Conservation (phyloP, 495 filamentous ascomycete species). For the Daldinia concentrica region DNA sequence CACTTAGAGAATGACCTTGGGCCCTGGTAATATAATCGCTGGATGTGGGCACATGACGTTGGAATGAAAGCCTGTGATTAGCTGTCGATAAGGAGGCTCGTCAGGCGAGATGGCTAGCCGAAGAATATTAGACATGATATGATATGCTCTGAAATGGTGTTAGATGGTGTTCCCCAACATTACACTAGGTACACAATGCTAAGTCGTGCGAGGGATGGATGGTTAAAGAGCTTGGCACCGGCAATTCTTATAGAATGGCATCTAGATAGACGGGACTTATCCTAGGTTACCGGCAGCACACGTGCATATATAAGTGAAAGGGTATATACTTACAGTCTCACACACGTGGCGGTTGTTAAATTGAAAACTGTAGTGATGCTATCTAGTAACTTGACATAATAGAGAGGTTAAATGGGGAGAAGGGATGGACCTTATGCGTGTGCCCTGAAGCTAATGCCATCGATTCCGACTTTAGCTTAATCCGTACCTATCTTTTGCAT, state of each 20-base stretch:
- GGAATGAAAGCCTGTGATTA: conserved; percentile 9
- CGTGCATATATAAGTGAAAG: neutral
- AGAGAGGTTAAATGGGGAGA: neutral
- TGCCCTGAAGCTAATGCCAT: neutral
- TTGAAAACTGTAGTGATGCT: neutral
- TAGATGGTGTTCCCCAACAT: neutral
- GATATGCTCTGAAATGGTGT: neutral
- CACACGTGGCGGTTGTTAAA: neutral
- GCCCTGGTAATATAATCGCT: neutral
- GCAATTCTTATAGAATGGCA: neutral
- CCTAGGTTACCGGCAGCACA: neutral
- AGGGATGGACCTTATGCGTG: neutral
- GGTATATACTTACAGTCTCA: neutral
- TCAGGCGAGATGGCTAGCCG: conserved; percentile 10
- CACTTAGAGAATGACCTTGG: neutral
- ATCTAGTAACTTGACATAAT: neutral
- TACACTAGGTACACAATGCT: neutral
- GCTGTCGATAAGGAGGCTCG: conserved; percentile 25
- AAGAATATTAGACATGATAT: neutral
- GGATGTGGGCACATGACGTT: conserved; percentile 5
- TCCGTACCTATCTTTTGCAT: neutral
- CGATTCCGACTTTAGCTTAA: neutral
- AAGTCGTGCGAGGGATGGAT: neutral
- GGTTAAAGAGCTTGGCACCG: neutral
- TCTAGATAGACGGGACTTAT: neutral